phyloP scores from a whole-genome alignment of 2,329 filamentous ascomycete genomes.

The Phyllosticta paracitricarpa region DNA sequence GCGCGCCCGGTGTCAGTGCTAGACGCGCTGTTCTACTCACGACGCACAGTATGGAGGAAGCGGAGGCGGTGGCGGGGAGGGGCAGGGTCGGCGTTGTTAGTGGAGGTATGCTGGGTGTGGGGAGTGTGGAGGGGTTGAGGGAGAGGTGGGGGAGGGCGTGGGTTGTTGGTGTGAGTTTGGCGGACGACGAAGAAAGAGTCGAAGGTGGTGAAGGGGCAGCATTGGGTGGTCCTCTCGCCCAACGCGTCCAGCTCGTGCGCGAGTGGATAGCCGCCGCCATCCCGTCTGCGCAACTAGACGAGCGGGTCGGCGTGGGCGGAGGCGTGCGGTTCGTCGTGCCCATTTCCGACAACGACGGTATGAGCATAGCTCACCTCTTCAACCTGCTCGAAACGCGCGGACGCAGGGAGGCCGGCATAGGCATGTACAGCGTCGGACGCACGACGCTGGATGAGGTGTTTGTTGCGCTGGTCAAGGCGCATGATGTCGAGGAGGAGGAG shows the following conservation, averaged over 20 bases:
- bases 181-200: constrained; percentile 56
- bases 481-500: constrained; percentile 29
- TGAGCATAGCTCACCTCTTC: constrained; percentile 55
- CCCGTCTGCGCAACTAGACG: constrained; percentile 51
- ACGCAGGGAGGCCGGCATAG: constrained; percentile 58
- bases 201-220: constrained; percentile 46
- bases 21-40: constrained; percentile 80
- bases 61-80: constrained; percentile 72
- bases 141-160: constrained; percentile 67
- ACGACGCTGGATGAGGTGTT: constrained; percentile 90
- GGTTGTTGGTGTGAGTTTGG: constrained; percentile 72
- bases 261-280: constrained; percentile 56
- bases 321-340: constrained; percentile 51
- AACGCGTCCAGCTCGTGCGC: constrained; percentile 40
- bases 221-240: background rate
- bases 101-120: constrained; percentile 73
- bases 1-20: constrained; percentile 49
- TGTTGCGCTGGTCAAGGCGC: constrained; percentile 61
- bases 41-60: constrained; percentile 93
- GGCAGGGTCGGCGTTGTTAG: constrained; percentile 79
- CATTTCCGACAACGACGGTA: constrained; percentile 3
- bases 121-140: constrained; percentile 62
- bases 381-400: constrained; percentile 58
- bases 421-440: constrained; percentile 78
- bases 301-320: constrained; percentile 71